phyloP scores from a whole-genome alignment of 2,329 filamentous ascomycete genomes.

The Calonectria pseudoreteaudii region DNA sequence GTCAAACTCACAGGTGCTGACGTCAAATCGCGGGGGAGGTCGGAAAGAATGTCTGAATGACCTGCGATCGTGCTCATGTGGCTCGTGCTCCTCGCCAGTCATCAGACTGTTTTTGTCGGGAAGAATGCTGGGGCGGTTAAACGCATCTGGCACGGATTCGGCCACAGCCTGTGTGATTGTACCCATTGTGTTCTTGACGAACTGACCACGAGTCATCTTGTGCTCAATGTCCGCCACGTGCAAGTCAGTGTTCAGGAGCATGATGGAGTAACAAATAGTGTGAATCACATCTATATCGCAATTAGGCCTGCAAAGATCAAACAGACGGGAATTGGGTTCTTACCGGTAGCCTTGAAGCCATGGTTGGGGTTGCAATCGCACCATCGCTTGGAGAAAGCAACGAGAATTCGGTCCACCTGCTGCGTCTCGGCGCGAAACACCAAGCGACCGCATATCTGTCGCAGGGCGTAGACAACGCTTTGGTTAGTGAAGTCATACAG shows the following conservation, averaged over 20 bases:
- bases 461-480: slow-evolving; percentile 82
- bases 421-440: slow-evolving; percentile 93
- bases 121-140: slow-evolving; percentile 69
- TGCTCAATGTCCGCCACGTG: slow-evolving; percentile 95
- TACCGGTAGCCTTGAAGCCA: slow-evolving; percentile 90
- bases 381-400: slow-evolving; percentile 90
- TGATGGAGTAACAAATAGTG: slow-evolving; percentile 95
- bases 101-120: slow-evolving; percentile 55
- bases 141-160: slow-evolving; percentile 77
- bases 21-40: slow-evolving; percentile 56
- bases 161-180: slow-evolving; percentile 83
- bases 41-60: slow-evolving; percentile 63
- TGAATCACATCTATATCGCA: slow-evolving; percentile 83
- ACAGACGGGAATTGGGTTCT: slow-evolving; percentile 45
- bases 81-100: slow-evolving; percentile 47
- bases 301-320: slow-evolving; percentile 46
- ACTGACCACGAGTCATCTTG: slow-evolving; percentile 96
- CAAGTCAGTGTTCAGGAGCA: slow-evolving; percentile 95
- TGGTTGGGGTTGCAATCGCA: slow-evolving; percentile 93
- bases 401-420: slow-evolving; percentile 93
- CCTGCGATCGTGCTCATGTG: slow-evolving; percentile 52
- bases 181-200: slow-evolving; percentile 95
- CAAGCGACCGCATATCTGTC: slow-evolving; percentile 84
- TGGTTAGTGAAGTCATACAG: slow-evolving; percentile 87
- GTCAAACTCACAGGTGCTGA: slow-evolving; percentile 56